Evolutionary conservation across 2,329 filamentous ascomycete genomes (phyloP), one percentile per base, ranked within the genome.

Genomic region (Cladosporium sphaerospermum): DNA sequence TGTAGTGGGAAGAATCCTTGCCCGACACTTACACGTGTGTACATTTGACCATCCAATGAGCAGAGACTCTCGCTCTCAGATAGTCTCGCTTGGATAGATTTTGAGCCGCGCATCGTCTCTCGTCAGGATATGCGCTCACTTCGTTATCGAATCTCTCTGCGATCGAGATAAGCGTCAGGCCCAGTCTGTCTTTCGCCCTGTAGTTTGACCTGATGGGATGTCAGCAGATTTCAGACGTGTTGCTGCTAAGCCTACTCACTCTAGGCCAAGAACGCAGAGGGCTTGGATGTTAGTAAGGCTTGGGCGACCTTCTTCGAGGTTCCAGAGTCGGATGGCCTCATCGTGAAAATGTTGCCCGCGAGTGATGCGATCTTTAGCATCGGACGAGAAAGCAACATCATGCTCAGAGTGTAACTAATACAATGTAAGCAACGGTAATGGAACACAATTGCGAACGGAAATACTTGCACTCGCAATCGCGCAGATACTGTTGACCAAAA

Each of bases 261-360:
- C 54, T 9, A 57, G 23, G n/a, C 49, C 28, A 19, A 57, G 34
- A 2, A 57, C 43, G 14, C 54, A 56, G 14, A 57, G 40, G 9
- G 54, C 56, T 51, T 57, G 56, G 2, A 52, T 49, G 16, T 52
- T 57, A 28, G 51, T 43, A 7, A 57, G 19, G 18, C 40, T 48
- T 3, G 56, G 36, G n/a, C 51, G 36, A 14, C 39, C 18, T 14
- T 45, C 14, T 16, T 57, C 56, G 3, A 53, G 45, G 0, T 46
- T 28, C 54, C 50, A 56, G 11, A 57, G 9, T 10, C 51, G 51
- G 16, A 57, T 39, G 3, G 56, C 54, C 45, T 57, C 54, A 5
- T 57, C 46, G 39, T 56, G 56, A 32, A 56, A 57, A 28, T 52
- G 49, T 33, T 47, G 31, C 6, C 56, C 56, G 2, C 56, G 54